These are phyloP conservation scores for Pythium rishiriense DNA, from an alignment of 352 stramenopile genomes.

Conservation along the genomic window DNA sequence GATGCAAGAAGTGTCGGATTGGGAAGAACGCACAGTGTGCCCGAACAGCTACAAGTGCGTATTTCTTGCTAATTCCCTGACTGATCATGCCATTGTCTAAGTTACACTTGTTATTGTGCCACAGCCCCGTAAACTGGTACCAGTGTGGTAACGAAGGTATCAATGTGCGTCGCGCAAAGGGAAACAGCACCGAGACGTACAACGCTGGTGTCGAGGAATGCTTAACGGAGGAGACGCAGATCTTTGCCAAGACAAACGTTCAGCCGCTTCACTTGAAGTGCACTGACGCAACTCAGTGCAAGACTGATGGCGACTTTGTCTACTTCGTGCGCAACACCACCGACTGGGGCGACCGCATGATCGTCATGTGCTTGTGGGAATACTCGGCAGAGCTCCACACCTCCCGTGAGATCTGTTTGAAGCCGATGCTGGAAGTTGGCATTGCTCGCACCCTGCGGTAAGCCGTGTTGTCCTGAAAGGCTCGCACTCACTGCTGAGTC, in stretches of 20 bases:
- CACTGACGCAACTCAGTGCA: conserved; percentile 52
- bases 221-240: conserved; percentile 58
- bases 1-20: conserved; percentile 83
- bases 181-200: conserved; percentile 41
- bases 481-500: not conserved
- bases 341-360: conserved; percentile 83
- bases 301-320: conserved; percentile 52
- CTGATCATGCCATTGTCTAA: too few species aligned
- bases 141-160: conserved; percentile 70
- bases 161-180: conserved; percentile 22
- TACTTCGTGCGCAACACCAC: conserved; percentile 85
- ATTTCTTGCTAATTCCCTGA: too few species aligned
- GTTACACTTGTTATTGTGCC: not conserved
- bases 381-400: conserved; percentile 53
- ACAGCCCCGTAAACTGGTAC: conserved; percentile 83
- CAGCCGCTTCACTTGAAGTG: conserved; percentile 73
- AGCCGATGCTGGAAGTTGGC: conserved; percentile 72
- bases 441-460: conserved; percentile 59
- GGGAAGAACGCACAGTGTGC: conserved; percentile 76
- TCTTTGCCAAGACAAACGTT: conserved; percentile 73
- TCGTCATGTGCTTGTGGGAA: conserved; percentile 82
- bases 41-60: conserved; percentile 81
- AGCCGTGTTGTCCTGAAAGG: not conserved
- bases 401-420: conserved; percentile 60
- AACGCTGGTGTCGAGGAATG: conserved; percentile 60